Percentiles rank a stretch among this genome's conserved stretches.
These are phyloP conservation scores for Dendrobium catenatum DNA, from an alignment of 106 monocot species.

Conservation along the genomic window DNA sequence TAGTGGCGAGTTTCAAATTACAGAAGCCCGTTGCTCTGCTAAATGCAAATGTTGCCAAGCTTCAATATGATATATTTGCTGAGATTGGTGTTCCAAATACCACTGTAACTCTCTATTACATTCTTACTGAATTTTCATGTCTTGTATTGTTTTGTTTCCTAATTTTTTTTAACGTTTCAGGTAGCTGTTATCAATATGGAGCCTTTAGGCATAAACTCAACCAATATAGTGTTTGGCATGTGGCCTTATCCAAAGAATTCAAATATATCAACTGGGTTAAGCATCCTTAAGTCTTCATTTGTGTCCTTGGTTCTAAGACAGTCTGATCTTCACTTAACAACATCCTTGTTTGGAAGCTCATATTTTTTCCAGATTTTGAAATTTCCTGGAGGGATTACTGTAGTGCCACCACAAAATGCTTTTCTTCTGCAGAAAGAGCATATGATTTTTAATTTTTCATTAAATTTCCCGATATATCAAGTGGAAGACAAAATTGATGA, in stretches of 20 bases:
- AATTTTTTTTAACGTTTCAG: slow-evolving; percentile 21
- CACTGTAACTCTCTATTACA: slow-evolving; percentile 36
- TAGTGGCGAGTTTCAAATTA: slow-evolving; percentile 83
- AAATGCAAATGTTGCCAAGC: slow-evolving; percentile 44
- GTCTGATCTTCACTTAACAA: slow-evolving; percentile 59
- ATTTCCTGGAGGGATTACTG: slow-evolving; percentile 89
- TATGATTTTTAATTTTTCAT: slow-evolving; percentile 71
- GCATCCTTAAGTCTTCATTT: slow-evolving; percentile 69
- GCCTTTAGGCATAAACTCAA: slow-evolving; percentile 60
- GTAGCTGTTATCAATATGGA: slow-evolving; percentile 50
- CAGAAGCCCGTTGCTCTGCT: slow-evolving; percentile 46
- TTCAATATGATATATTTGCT: slow-evolving; percentile 74
- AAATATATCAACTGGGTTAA: slow-evolving; percentile 52
- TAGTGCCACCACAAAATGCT: slow-evolving; percentile 70
- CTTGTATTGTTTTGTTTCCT: slow-evolving; percentile 1
- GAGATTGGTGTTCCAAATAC: slow-evolving; percentile 82
- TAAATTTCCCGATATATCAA: slow-evolving; percentile 72
- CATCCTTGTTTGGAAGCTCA: slow-evolving; percentile 75
- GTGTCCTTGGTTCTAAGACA: slow-evolving; percentile 48
- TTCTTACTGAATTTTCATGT: slow-evolving; percentile 1
- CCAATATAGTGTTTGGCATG: slow-evolving; percentile 78
- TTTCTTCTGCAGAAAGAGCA: slow-evolving; percentile 79
- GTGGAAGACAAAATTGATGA: slow-evolving; percentile 53
- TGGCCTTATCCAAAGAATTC: slow-evolving; percentile 65
- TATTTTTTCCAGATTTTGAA: slow-evolving; percentile 74